phyloP scores from a whole-genome alignment of 345 rosid species.

The Populus nigra region DNA sequence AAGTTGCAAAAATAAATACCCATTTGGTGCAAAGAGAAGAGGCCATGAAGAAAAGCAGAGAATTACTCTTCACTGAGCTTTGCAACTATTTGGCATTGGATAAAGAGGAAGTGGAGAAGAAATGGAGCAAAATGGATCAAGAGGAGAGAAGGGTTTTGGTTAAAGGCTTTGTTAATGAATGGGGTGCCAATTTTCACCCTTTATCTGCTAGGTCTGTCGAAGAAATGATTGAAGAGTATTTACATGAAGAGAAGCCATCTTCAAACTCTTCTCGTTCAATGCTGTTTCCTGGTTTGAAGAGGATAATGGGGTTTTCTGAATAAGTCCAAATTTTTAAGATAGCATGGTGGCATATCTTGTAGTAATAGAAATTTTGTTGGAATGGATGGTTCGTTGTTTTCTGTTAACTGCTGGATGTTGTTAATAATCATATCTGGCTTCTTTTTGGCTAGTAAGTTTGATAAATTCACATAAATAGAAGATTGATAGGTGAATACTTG shows the following conservation, averaged over 20 bases:
- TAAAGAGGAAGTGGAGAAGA: constrained; percentile 48
- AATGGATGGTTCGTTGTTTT: background rate
- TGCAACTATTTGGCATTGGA: constrained; percentile 42
- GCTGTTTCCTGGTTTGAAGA: constrained; percentile 62
- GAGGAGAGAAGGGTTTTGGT: constrained; percentile 57
- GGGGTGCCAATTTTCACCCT: constrained; percentile 68
- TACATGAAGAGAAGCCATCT: constrained; percentile 33
- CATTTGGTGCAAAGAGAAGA: constrained; percentile 49
- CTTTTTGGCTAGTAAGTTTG: background rate
- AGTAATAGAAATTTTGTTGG: background rate
- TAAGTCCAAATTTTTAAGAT: background rate
- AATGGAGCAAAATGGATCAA: constrained; percentile 55
- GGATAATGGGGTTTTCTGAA: constrained; percentile 51
- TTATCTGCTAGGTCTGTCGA: constrained; percentile 61
- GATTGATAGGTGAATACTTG: background rate
- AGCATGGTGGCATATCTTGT: background rate
- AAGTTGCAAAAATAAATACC: constrained; percentile 52
- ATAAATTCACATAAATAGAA: background rate
- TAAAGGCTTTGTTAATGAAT: constrained; percentile 50
- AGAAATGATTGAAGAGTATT: constrained; percentile 68
- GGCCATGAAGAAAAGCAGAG: constrained; percentile 73
- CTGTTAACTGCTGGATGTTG: background rate
- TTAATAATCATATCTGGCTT: background rate
- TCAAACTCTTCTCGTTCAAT: constrained; percentile 23
- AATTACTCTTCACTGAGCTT: constrained; percentile 62